Evolutionary conservation across 1,139 yeast species (phyloP), one percentile per base, ranked within the genome.

Genomic region (Suhomyces bribrorum): DNA sequence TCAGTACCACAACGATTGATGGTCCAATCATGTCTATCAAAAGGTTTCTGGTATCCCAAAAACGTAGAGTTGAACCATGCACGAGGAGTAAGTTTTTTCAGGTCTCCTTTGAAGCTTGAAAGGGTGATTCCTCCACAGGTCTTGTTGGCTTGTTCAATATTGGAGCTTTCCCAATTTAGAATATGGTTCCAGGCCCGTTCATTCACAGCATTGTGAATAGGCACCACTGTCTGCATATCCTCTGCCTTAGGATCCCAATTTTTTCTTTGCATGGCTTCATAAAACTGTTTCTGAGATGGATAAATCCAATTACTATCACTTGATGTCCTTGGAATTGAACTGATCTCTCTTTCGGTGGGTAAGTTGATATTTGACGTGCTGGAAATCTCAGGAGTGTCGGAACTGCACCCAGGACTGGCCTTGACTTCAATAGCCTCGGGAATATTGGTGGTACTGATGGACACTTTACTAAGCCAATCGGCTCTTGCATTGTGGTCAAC

Each of bases 1-100:
- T 77, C 75, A 12, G 69, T 75, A 2, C 97, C 97, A 61, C 97
- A 87, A 38, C 97, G 70, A 54, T 86, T 83, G n/a, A 92, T 75
- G 9, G 77, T 69, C 98, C 98, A 92, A 63, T 92, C 98, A 59
- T 92, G 98, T 53, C 98, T 77, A 63, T 92, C 98, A 64, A 92
- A 92, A 0, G 98, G 98, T 46, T 76, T 77, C 37, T 79, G 80
- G 45, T 76, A 73, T 0, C 96, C 88, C 43, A 82, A 55, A 24
- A 86, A 56, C 4, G 58, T 52, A 49, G 77, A 66, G 50, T 86
- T 81, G 53, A 87, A 68, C 69, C 95, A 77, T 0, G 98, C 98
- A 50, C 95, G 73, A 4, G 98, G 98, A 0, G 96, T 88, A 34
- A 88, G 55, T 50, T 86, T 85, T 48, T 79, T 78, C 36, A 90